phyloP scores from a whole-genome alignment of 768 basidiomycete genomes.

The Omphalotus guepiniiformis region DNA sequence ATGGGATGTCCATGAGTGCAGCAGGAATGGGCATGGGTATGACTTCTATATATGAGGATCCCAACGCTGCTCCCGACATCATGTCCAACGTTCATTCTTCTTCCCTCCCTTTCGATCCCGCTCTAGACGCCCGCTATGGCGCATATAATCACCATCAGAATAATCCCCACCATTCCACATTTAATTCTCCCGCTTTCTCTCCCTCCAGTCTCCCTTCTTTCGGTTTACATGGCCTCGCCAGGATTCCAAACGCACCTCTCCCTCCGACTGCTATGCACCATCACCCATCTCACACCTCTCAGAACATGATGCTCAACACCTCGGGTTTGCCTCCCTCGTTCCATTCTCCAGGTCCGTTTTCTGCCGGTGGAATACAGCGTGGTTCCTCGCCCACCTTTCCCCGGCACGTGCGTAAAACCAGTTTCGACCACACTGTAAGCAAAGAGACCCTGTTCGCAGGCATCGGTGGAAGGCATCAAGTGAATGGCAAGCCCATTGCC shows the following conservation, averaged over 20 bases:
- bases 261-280: slow-evolving; percentile 20
- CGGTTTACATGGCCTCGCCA: slow-evolving; percentile 57
- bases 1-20: not conserved
- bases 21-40: slow-evolving; percentile 34
- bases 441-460: slow-evolving; percentile 57
- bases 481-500: slow-evolving; percentile 70
- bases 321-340: not conserved
- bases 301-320: slow-evolving; percentile 1
- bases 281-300: not conserved
- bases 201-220: slow-evolving; percentile 74
- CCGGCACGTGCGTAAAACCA: slow-evolving; percentile 87
- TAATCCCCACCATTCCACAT: slow-evolving; percentile 33
- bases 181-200: slow-evolving; percentile 47
- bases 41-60: slow-evolving; percentile 43
- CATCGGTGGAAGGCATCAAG: slow-evolving; percentile 69
- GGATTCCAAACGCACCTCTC: slow-evolving; percentile 25
- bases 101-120: slow-evolving; percentile 37
- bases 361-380: slow-evolving; percentile 12
- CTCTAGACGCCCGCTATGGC: slow-evolving; percentile 24
- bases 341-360: slow-evolving; percentile 3
- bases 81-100: too few species aligned
- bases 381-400: slow-evolving; percentile 57
- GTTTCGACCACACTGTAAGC: slow-evolving; percentile 89
- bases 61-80: too few species aligned
- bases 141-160: slow-evolving; percentile 31